Conservation (phyloP, 345 rosid species). For the Trapa bicornis region DNA sequence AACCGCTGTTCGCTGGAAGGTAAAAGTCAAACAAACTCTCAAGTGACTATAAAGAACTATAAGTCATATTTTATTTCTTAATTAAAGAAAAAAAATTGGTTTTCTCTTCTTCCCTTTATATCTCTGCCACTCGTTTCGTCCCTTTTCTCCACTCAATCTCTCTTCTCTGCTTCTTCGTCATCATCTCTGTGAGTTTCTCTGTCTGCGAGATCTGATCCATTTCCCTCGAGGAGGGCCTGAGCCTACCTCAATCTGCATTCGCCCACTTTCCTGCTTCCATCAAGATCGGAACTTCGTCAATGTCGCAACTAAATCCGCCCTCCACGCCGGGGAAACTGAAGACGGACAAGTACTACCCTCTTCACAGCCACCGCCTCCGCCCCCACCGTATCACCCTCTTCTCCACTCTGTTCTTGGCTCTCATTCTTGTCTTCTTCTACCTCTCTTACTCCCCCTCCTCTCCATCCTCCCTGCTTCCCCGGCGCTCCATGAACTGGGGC, state of each 20-base stretch:
- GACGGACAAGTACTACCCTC: conserved; percentile 27
- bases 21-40: not conserved
- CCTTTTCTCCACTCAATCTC: not conserved
- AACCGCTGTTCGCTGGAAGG: not conserved
- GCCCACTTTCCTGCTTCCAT: not conserved
- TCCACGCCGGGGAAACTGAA: conserved; percentile 59
- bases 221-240: no score
- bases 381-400: conserved; percentile 38
- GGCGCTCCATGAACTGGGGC: conserved; percentile 18
- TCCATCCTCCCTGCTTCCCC: conserved; percentile 26
- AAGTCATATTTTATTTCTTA: not conserved
- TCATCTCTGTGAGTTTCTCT: no score
- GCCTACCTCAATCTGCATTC: not conserved
- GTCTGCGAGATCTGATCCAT: no score
- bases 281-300: conserved; percentile 11
- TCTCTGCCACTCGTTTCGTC: not conserved
- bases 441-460: conserved; percentile 20
- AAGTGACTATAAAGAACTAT: not conserved
- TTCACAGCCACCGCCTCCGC: conserved; percentile 33
- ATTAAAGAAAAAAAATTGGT: not conserved
- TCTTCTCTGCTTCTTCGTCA: not conserved
- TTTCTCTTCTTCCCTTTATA: not conserved
- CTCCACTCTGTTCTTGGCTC: conserved; percentile 30
- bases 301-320: conserved; percentile 44
- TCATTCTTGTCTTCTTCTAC: conserved; percentile 27